Evolutionary conservation across 805 yeast species (phyloP).

Genomic region (Torulaspora delbrueckii): DNA sequence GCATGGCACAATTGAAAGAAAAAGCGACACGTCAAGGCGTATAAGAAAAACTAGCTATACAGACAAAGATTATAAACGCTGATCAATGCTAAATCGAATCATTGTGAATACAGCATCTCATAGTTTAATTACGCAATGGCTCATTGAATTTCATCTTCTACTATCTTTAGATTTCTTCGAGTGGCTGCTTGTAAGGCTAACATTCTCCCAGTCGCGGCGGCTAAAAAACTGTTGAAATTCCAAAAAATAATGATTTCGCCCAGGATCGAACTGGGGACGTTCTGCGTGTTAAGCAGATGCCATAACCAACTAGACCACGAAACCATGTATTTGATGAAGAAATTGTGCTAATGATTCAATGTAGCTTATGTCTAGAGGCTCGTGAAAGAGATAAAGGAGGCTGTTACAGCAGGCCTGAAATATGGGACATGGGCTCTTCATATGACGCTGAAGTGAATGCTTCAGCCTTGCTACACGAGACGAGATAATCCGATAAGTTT

Average conservation of each 20-base stretch:
- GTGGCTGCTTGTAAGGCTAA: neutral
- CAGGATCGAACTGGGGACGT: slow-evolving; percentile 99
- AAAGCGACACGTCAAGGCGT: neutral
- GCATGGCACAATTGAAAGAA: neutral
- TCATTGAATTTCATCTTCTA: neutral
- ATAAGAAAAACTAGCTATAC: neutral
- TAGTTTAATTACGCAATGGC: neutral
- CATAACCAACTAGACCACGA: slow-evolving; percentile 99
- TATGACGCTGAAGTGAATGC: no score
- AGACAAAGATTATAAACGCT: neutral
- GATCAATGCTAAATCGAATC: no score
- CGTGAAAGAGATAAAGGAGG: no score
- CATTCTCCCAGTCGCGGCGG: neutral
- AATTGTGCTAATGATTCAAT: neutral
- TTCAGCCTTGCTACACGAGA: no score
- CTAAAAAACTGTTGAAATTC: slow-evolving; percentile 3
- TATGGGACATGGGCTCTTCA: no score
- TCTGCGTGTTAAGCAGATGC: slow-evolving; percentile 99
- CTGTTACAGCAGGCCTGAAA: no score
- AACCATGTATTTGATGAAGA: slow-evolving; percentile 43
- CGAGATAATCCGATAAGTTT: no score
- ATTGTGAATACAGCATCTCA: no score
- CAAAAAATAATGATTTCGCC: slow-evolving; percentile 80
- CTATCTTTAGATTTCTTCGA: neutral
- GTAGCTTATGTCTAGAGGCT: neutral